Percentiles rank a stretch among this genome's conserved stretches.
Evolutionary conservation across 805 yeast species (phyloP).

Genomic region (Nakazawaea siamensis): DNA sequence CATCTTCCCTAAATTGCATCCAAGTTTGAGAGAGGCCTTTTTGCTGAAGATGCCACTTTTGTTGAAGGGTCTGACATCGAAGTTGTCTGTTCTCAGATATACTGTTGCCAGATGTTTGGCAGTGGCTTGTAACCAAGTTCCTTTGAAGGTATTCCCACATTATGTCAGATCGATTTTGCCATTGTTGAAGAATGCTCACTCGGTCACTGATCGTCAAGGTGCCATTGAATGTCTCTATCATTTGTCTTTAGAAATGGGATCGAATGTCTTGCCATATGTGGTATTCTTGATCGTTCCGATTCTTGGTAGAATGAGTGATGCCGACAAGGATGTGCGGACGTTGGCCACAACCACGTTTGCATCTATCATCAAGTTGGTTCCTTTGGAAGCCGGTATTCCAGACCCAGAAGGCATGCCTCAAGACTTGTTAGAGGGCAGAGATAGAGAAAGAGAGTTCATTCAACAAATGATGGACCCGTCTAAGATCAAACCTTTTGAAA

Average conservation of each 20-base stretch:
- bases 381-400: slow-evolving; percentile 94
- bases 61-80: slow-evolving; percentile 48
- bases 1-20: slow-evolving; percentile 52
- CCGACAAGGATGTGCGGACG: slow-evolving; percentile 79
- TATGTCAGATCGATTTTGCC: slow-evolving; percentile 77
- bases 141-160: slow-evolving; percentile 66
- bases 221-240: slow-evolving; percentile 89
- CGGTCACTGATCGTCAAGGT: slow-evolving; percentile 75
- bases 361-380: slow-evolving; percentile 87
- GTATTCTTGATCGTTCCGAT: slow-evolving; percentile 95
- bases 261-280: slow-evolving; percentile 85
- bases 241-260: slow-evolving; percentile 76
- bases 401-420: slow-evolving; percentile 90
- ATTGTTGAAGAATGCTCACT: slow-evolving; percentile 68
- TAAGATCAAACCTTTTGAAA: slow-evolving; percentile 75
- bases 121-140: slow-evolving; percentile 59
- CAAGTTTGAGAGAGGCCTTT: slow-evolving; percentile 39
- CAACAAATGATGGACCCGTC: slow-evolving; percentile 97
- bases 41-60: slow-evolving; percentile 45
- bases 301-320: slow-evolving; percentile 95
- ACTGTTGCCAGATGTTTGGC: slow-evolving; percentile 89
- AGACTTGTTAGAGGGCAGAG: slow-evolving; percentile 80
- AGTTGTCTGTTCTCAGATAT: slow-evolving; percentile 78
- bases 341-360: slow-evolving; percentile 96
- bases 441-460: slow-evolving; percentile 87